Evolutionary conservation across 169 alveolate genomes (phyloP).

Genomic region (Plasmodium fragile): DNA sequence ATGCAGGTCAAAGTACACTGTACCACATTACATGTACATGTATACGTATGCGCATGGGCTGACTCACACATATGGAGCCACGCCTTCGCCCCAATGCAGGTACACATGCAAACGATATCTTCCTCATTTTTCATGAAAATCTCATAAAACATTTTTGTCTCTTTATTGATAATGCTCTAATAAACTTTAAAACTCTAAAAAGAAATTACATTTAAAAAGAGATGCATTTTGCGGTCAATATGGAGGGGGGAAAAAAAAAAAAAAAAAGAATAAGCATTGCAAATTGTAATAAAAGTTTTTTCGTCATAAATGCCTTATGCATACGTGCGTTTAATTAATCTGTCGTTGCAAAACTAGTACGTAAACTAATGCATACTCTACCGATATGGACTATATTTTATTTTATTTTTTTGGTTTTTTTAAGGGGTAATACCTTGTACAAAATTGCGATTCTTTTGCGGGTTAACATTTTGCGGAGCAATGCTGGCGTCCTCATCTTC

Average conservation of each 20-base stretch:
- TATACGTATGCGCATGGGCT: background rate
- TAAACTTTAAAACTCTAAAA: constrained; percentile 40
- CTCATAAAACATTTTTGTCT: constrained; percentile 13
- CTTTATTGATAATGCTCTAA: constrained; percentile 28
- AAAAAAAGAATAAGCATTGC: background rate
- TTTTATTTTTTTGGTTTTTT: background rate
- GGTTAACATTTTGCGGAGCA: background rate
- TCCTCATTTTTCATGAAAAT: constrained; percentile 2
- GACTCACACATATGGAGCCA: background rate
- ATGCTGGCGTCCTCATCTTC: constrained; percentile 13
- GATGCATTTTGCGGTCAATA: background rate
- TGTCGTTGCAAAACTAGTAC: background rate
- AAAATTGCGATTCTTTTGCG: constrained; percentile 8
- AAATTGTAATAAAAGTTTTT: background rate
- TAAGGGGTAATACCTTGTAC: constrained; percentile 55
- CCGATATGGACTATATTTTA: background rate
- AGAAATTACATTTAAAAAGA: constrained; percentile 12
- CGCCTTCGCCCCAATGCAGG: background rate
- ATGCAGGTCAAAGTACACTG: background rate
- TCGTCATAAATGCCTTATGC: background rate
- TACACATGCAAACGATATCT: constrained; percentile 7
- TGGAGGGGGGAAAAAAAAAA: background rate
- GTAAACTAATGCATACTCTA: background rate
- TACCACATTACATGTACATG: background rate
- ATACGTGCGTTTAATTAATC: background rate